phyloP scores from a whole-genome alignment of 1,284 basidiomycete genomes.

The Xerocomus amazonicus region DNA sequence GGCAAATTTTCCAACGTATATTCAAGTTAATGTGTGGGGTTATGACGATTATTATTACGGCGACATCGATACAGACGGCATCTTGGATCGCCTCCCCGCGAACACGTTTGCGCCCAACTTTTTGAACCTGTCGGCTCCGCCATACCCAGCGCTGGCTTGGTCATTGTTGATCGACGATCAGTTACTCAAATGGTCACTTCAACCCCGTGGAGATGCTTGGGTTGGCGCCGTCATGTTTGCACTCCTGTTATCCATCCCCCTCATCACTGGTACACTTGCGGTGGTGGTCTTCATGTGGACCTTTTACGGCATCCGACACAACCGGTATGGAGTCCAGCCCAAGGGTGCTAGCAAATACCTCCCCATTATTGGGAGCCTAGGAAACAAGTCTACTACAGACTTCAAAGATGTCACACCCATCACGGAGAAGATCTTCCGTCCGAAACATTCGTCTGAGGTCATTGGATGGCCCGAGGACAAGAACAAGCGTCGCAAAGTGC shows the following conservation, averaged over 20 bases:
- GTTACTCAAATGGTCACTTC: constrained; percentile 70
- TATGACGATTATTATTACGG: constrained; percentile 91
- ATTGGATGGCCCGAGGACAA: constrained; percentile 94
- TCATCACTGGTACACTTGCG: constrained; percentile 79
- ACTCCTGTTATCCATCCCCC: constrained; percentile 73
- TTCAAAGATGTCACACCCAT: constrained; percentile 52
- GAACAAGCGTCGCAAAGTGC: constrained; percentile 82
- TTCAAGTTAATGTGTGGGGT: constrained; percentile 85
- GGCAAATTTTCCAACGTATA: constrained; percentile 81
- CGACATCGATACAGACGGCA: constrained; percentile 80
- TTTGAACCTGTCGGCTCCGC: constrained; percentile 84
- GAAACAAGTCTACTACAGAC: constrained; percentile 64
- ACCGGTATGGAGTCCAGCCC: constrained; percentile 79
- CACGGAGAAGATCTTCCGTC: constrained; percentile 63
- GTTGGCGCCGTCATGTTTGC: constrained; percentile 84
- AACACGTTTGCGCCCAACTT: constrained; percentile 83
- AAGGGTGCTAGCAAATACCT: constrained; percentile 70
- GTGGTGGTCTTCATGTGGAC: constrained; percentile 89
- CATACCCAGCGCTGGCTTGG: constrained; percentile 81
- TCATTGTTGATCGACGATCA: constrained; percentile 75
- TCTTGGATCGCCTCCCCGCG: constrained; percentile 85
- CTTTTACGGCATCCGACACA: constrained; percentile 93
- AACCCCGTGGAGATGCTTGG: constrained; percentile 76
- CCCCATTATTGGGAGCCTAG: constrained; percentile 66
- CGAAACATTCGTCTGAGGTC: constrained; percentile 56